Evolutionary conservation across 2,329 filamentous ascomycete species (phyloP).

Genomic region (Elsinoe ampelina): DNA sequence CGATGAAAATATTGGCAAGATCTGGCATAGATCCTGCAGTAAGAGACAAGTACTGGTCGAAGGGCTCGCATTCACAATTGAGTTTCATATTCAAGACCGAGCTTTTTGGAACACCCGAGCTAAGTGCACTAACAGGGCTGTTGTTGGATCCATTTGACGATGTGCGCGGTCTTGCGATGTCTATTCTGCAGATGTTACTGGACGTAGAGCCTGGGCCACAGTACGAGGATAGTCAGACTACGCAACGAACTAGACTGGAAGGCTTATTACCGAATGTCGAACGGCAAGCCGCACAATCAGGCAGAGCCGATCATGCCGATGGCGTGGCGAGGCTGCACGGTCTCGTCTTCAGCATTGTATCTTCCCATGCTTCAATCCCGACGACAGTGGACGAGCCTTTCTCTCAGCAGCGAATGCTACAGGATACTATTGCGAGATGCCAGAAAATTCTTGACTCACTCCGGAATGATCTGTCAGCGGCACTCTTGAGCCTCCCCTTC

Average conservation of each 20-base stretch:
- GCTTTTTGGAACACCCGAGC: conserved; percentile 37
- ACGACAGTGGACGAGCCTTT: conserved; percentile 23
- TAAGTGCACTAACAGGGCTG: conserved; percentile 63
- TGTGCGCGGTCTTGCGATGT: conserved; percentile 52
- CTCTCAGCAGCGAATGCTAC: conserved; percentile 43
- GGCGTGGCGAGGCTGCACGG: conserved; percentile 72
- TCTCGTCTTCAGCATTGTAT: conserved; percentile 46
- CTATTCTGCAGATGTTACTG: conserved; percentile 41
- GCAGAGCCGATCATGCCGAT: conserved; percentile 84
- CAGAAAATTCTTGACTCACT: conserved; percentile 57
- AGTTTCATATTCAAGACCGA: conserved; percentile 42
- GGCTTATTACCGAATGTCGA: conserved; percentile 32
- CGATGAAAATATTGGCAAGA: conserved; percentile 56
- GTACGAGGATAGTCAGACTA: background rate
- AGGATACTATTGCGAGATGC: conserved; percentile 50
- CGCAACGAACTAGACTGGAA: background rate
- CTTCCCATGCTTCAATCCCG: background rate
- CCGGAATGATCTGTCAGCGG: conserved; percentile 54
- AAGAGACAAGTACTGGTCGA: conserved; percentile 31
- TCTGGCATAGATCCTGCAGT: conserved; percentile 54
- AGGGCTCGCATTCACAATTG: conserved; percentile 39
- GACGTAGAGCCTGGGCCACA: conserved; percentile 11
- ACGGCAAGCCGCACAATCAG: conserved; percentile 56
- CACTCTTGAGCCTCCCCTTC: conserved; percentile 41
- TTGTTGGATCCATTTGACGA: conserved; percentile 89